Base-by-base conservation (phyloP, 345 rosid species). In the Luvunga scandens region DNA sequence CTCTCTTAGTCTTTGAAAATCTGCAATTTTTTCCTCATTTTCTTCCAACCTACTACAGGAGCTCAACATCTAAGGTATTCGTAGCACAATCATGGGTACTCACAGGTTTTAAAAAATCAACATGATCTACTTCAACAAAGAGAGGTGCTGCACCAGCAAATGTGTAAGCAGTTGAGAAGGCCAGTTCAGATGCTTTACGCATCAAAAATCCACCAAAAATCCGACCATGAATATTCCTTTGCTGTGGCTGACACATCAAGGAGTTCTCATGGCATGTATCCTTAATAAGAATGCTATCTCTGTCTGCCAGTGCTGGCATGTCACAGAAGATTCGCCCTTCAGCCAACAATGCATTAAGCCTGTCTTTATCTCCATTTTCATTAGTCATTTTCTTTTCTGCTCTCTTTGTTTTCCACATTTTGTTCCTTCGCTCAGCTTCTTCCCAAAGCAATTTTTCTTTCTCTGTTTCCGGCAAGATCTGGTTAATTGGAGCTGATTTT, bases 281-380 rank as follows among this genome's bases (percentile, higher is more conserved):
- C 42, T 79, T 80, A 57, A 91, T 90, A 59, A 95, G 90, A 85
- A 95, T 91, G 89, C 97, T 93, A 78, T 95, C 90, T 77, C 97
- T 87, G 76, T 95, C 93, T 8, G 94, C 98, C 79, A 95, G 82
- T 55, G 98, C 98, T 27, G 95, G 98, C 98, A 95, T 89, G 89
- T 95, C 98, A 72, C 87, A 78, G 83, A 95, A 90, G 38, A 93
- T 82, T 66, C 92, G 87, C 60, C 98, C 98, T 87, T 93, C 98
- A 21, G 98, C 88, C 60, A 93, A 81, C 79, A 93, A 79, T 66
- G 83, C 86, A 7, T 90, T 72, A 34, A 91, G 88, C 78, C 94
- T 89, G 64, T 89, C 88, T 24, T 60, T 75, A 65, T 87, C 92
- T 61, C 75, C 72, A 70, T 77, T 84, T 73, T 79, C 81, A 33